Percentiles rank a stretch among this genome's conserved stretches.
These are phyloP conservation scores for Lentinula boryana DNA, from an alignment of 768 basidiomycete genomes.

Conservation along the genomic window DNA sequence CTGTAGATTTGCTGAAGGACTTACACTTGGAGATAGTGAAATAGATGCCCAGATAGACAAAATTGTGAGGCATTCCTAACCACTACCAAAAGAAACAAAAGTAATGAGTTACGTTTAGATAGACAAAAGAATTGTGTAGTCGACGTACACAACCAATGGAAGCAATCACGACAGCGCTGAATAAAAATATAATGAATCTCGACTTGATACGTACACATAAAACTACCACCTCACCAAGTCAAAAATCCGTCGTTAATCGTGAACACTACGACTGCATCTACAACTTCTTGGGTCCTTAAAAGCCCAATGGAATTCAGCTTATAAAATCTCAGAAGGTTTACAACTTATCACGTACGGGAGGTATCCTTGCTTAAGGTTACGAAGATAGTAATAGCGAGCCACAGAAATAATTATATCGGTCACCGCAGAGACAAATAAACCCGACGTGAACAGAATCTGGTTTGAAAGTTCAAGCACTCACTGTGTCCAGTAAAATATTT, in stretches of 20 bases:
- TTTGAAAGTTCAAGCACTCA: not conserved
- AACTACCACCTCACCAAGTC: not conserved
- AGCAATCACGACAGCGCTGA: conserved; percentile 8
- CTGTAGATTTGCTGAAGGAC: not conserved
- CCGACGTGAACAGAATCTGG: conserved; percentile 10
- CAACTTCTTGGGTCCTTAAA: conserved; percentile 9
- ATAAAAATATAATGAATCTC: not conserved
- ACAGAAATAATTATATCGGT: conserved; percentile 10
- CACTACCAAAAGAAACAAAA: not conserved
- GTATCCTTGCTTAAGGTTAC: conserved; percentile 9
- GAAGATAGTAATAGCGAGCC: conserved; percentile 8
- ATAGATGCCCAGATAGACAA: conserved; percentile 9
- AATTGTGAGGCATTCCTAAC: conserved; percentile 11
- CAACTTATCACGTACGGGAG: conserved; percentile 3
- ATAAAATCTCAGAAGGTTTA: not conserved
- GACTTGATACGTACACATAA: not conserved
- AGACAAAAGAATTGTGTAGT: not conserved
- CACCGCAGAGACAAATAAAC: conserved; percentile 8
- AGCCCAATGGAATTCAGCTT: too few species aligned
- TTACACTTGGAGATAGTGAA: conserved; percentile 8
- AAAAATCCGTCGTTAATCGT: conserved; percentile 10
- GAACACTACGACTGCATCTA: conserved; percentile 9
- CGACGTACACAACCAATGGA: conserved; percentile 8
- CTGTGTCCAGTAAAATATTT: not conserved
- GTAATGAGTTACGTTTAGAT: not conserved